Conservation (phyloP, 2,329 filamentous ascomycete species). For the Aspergillus brunneoviolaceus region DNA sequence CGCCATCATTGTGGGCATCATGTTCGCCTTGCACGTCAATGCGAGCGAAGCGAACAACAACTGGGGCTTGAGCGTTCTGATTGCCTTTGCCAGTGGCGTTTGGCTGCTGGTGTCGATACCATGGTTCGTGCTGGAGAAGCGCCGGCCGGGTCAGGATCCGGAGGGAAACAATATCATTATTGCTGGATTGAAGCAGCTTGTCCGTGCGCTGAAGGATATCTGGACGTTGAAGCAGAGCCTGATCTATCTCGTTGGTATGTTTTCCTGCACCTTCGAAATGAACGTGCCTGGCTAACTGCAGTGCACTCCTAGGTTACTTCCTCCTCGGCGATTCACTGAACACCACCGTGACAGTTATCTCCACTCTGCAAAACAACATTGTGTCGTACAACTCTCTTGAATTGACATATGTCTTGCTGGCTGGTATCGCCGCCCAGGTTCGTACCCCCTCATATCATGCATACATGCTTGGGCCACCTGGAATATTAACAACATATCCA, state of each 20-base stretch:
- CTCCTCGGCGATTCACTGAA: slow-evolving; percentile 69
- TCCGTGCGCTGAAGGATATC: slow-evolving; percentile 58
- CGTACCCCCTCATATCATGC: background rate
- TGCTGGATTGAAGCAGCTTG: slow-evolving; percentile 63
- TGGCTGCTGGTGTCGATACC: slow-evolving; percentile 65
- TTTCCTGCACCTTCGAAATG: background rate
- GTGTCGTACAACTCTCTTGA: slow-evolving; percentile 65
- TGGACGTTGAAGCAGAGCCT: slow-evolving; percentile 66
- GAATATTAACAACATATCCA: slow-evolving; percentile 11
- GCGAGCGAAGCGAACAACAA: slow-evolving; percentile 62
- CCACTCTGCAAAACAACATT: slow-evolving; percentile 64
- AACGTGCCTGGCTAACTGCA: background rate
- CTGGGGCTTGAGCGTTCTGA: slow-evolving; percentile 64
- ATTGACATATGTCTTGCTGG: slow-evolving; percentile 65
- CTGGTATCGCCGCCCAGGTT: slow-evolving; percentile 64
- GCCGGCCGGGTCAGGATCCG: slow-evolving; percentile 58
- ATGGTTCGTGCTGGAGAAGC: slow-evolving; percentile 67
- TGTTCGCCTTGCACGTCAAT: slow-evolving; percentile 62
- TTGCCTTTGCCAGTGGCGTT: slow-evolving; percentile 63
- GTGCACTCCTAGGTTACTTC: slow-evolving; percentile 54
- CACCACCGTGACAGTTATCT: slow-evolving; percentile 68
- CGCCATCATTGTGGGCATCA: slow-evolving; percentile 63
- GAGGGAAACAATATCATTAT: slow-evolving; percentile 51
- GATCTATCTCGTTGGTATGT: slow-evolving; percentile 60
- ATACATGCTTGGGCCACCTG: background rate